Evolutionary conservation across 2,329 filamentous ascomycete genomes (phyloP).

Genomic region (Huntiella omanensis): DNA sequence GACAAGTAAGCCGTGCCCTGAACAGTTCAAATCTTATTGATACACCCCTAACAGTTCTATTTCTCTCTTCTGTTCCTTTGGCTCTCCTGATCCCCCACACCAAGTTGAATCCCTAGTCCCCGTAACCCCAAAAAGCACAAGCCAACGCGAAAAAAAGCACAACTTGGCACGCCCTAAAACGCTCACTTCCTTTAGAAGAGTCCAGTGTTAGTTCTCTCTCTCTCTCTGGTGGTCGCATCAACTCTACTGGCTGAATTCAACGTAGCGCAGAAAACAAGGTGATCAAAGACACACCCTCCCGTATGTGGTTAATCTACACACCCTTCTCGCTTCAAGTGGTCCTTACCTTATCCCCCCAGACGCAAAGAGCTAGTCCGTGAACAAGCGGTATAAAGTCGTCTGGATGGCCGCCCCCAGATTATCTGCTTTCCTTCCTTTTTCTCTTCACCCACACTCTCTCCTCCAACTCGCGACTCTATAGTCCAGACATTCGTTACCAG

Average conservation of each 20-base stretch:
- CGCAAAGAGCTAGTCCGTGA: no score
- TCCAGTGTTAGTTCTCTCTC: not conserved
- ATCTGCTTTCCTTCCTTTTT: slow-evolving; percentile 14
- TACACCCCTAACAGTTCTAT: no score
- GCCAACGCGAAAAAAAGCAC: no score
- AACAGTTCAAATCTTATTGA: no score
- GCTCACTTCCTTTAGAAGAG: not conserved
- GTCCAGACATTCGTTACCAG: slow-evolving; percentile 12
- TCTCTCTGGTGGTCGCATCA: no score
- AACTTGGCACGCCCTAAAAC: no score
- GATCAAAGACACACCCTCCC: not conserved
- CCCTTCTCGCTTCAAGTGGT: not conserved
- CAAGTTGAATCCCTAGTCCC: no score
- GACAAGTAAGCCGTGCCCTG: no score
- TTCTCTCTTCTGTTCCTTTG: no score
- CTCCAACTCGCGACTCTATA: slow-evolving; percentile 9
- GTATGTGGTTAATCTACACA: not conserved
- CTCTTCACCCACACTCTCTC: slow-evolving; percentile 32
- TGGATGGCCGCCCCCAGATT: slow-evolving; percentile 19
- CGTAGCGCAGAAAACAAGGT: not conserved
- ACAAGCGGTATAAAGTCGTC: slow-evolving; percentile 27
- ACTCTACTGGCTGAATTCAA: not conserved
- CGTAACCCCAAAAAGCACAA: no score
- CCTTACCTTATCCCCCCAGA: not conserved
- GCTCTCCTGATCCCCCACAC: no score